Percentiles rank a stretch among this genome's conserved stretches.
phyloP scores from a whole-genome alignment of 2,329 filamentous ascomycete genomes.

The Paraphaeosphaeria sporulosa region DNA sequence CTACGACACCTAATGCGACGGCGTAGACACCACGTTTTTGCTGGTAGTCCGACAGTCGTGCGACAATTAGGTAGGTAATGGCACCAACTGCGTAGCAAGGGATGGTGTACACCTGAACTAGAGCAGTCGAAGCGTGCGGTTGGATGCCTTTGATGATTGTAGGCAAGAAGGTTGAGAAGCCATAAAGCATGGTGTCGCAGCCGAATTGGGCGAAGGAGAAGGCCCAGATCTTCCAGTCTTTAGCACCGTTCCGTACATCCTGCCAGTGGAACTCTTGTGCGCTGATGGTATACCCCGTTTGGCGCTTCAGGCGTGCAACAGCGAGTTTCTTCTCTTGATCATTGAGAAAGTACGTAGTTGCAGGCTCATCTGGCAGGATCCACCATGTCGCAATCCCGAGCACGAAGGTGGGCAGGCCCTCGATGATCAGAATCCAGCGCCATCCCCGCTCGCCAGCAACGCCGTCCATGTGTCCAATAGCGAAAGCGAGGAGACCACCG shows the following conservation, averaged over 20 bases:
- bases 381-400: slow-evolving; percentile 65
- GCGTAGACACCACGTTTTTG: slow-evolving; percentile 72
- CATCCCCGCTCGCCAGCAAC: slow-evolving; percentile 70
- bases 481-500: slow-evolving; percentile 77
- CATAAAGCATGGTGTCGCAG: slow-evolving; percentile 78
- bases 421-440: slow-evolving; percentile 74
- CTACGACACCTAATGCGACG: slow-evolving; percentile 67
- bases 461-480: slow-evolving; percentile 76
- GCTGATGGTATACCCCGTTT: slow-evolving; percentile 57
- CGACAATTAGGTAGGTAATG: slow-evolving; percentile 70
- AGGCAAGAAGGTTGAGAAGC: slow-evolving; percentile 79
- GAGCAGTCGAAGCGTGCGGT: slow-evolving; percentile 64
- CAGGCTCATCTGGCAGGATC: slow-evolving; percentile 71
- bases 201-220: slow-evolving; percentile 77
- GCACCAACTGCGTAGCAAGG: slow-evolving; percentile 80
- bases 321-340: slow-evolving; percentile 68
- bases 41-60: slow-evolving; percentile 71
- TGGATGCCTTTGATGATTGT: slow-evolving; percentile 79
- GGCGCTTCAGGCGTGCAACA: slow-evolving; percentile 56
- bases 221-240: slow-evolving; percentile 78
- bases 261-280: slow-evolving; percentile 64
- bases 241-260: slow-evolving; percentile 72
- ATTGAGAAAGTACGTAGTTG: slow-evolving; percentile 68
- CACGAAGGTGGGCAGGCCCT: slow-evolving; percentile 64
- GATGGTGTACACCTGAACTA: slow-evolving; percentile 79